These are phyloP conservation scores for Clitopilus hobsonii DNA, from an alignment of 768 basidiomycete genomes.

Conservation along the genomic window DNA sequence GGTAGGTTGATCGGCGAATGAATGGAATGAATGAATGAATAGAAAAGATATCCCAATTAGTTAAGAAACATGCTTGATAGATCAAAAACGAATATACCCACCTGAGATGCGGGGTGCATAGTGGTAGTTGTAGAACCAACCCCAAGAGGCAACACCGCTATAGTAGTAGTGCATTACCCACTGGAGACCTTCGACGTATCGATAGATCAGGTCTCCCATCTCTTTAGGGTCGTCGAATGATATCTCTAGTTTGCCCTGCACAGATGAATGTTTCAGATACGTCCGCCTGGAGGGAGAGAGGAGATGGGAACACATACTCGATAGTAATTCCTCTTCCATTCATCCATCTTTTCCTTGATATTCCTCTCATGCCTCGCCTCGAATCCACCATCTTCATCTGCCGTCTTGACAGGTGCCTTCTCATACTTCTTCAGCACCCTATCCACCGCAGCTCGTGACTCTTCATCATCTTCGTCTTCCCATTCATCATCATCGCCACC, in stretches of 20 bases:
- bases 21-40: no score
- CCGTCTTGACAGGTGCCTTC: constrained; percentile 72
- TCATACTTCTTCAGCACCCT: constrained; percentile 86
- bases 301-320: constrained; percentile 40
- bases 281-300: background rate
- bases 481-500: constrained; percentile 39
- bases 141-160: constrained; percentile 94
- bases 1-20: no score
- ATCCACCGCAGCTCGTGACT: constrained; percentile 68
- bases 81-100: constrained; percentile 26
- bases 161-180: constrained; percentile 99
- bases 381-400: constrained; percentile 68
- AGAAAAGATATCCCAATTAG: constrained; percentile 1
- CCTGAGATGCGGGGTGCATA: constrained; percentile 96
- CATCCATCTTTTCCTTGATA: constrained; percentile 79
- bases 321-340: constrained; percentile 92
- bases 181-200: constrained; percentile 91
- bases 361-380: constrained; percentile 74
- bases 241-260: constrained; percentile 82
- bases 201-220: constrained; percentile 67
- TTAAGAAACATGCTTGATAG: background rate
- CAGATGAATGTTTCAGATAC: background rate
- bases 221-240: constrained; percentile 64
- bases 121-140: constrained; percentile 99
- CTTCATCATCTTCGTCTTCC: constrained; percentile 60